phyloP scores from a whole-genome alignment of 371 early-diverging fungal species.

The Lichtheimia hyalospora region DNA sequence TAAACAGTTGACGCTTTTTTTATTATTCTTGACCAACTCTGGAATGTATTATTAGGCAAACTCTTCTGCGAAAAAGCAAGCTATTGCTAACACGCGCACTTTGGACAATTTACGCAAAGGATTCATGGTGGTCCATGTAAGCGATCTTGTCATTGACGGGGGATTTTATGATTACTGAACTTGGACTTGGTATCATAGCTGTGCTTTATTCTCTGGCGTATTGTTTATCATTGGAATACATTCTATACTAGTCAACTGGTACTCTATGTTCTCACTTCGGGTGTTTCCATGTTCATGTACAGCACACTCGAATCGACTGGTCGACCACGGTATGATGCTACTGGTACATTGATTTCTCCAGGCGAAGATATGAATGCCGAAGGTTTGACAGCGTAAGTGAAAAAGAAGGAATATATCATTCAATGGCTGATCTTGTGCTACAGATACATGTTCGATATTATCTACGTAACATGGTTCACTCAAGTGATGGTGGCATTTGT shows the following conservation, averaged over 20 bases:
- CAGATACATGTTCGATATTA: constrained; percentile 83
- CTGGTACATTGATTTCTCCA: constrained; percentile 57
- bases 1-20: no score
- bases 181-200: constrained; percentile 27
- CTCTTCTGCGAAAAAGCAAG: constrained; percentile 75
- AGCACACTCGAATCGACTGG: constrained; percentile 51
- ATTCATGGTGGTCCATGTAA: constrained; percentile 67
- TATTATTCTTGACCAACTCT: no score
- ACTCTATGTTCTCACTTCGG: constrained; percentile 50
- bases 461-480: constrained; percentile 82
- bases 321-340: constrained; percentile 55
- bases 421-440: background rate
- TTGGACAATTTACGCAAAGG: constrained; percentile 61
- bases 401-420: background rate
- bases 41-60: constrained; percentile 61
- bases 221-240: constrained; percentile 53
- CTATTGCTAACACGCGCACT: constrained; percentile 62
- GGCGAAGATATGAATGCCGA: constrained; percentile 77
- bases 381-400: constrained; percentile 71
- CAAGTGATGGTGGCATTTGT: constrained; percentile 69
- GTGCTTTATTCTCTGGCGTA: constrained; percentile 57
- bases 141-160: constrained; percentile 5
- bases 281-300: constrained; percentile 54
- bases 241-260: constrained; percentile 47
- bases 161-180: background rate